Conservation (phyloP, 164 flowering plant genomes). For the Tetrastigma voinierianum region DNA sequence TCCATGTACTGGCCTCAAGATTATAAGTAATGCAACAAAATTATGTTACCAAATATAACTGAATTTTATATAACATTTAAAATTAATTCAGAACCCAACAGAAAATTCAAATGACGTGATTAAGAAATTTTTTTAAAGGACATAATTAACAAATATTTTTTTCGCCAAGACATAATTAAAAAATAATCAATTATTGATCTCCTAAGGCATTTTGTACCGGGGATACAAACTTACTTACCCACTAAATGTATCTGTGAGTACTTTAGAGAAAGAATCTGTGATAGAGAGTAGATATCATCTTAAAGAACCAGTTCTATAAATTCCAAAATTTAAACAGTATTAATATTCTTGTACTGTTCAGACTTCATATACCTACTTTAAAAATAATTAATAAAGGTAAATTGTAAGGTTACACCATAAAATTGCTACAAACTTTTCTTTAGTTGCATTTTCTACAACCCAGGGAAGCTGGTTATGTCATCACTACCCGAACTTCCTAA, state of each 20-base stretch:
- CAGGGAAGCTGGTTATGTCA: not conserved
- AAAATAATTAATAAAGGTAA: not conserved
- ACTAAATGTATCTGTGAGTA: not conserved
- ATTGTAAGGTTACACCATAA: not conserved
- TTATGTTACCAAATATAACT: not conserved
- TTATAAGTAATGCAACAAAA: conserved; percentile 5
- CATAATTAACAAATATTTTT: too few relatives aligned
- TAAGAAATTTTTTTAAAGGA: too few relatives aligned
- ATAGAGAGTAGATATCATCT: not conserved
- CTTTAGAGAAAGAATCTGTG: not conserved
- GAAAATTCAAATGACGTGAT: not conserved
- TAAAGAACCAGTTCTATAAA: not conserved
- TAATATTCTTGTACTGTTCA: not conserved
- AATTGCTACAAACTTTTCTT: not conserved
- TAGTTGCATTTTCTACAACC: not conserved
- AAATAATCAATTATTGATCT: not conserved
- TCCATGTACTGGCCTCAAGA: conserved; percentile 77
- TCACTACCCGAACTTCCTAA: too few relatives aligned
- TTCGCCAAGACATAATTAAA: not conserved
- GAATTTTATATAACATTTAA: too few relatives aligned
- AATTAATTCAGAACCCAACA: not conserved
- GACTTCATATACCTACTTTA: not conserved
- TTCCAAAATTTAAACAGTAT: not conserved
- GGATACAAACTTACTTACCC: not conserved
- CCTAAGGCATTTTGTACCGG: not conserved